phyloP scores from a whole-genome alignment of 1,284 basidiomycete genomes.

The Pseudozyma sp. region DNA sequence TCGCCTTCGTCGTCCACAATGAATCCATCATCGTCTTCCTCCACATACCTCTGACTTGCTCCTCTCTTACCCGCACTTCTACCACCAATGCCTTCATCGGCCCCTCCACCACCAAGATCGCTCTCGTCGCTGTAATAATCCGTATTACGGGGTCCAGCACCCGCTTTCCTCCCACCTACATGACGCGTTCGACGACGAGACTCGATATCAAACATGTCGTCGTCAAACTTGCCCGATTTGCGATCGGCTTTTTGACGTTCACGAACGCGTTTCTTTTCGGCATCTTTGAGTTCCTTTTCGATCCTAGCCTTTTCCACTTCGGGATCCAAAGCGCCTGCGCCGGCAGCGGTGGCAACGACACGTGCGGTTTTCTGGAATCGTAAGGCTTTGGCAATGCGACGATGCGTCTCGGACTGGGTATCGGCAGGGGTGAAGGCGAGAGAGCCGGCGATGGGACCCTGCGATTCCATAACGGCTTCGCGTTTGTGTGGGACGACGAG shows the following conservation, averaged over 20 bases:
- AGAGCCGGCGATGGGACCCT: slow-evolving; percentile 83
- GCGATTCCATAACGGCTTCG: slow-evolving; percentile 84
- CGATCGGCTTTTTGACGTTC: slow-evolving; percentile 54
- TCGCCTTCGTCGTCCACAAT: slow-evolving; percentile 61
- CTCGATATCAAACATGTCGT: slow-evolving; percentile 58
- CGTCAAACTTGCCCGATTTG: slow-evolving; percentile 51
- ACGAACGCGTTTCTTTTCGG: slow-evolving; percentile 61
- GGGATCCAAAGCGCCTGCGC: slow-evolving; percentile 68
- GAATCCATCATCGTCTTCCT: slow-evolving; percentile 65
- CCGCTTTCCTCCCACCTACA: slow-evolving; percentile 39
- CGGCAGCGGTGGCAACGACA: slow-evolving; percentile 71
- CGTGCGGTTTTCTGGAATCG: slow-evolving; percentile 80
- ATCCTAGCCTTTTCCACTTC: slow-evolving; percentile 75
- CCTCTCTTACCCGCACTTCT: slow-evolving; percentile 37
- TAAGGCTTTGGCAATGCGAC: slow-evolving; percentile 86
- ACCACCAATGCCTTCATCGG: slow-evolving; percentile 26
- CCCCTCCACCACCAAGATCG: slow-evolving; percentile 45
- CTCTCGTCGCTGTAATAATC: slow-evolving; percentile 64
- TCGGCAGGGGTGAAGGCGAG: slow-evolving; percentile 86
- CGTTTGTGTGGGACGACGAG: slow-evolving; percentile 89
- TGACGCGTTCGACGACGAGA: slow-evolving; percentile 31
- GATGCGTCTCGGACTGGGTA: slow-evolving; percentile 89
- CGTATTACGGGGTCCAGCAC: slow-evolving; percentile 48
- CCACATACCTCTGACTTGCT: slow-evolving; percentile 44
- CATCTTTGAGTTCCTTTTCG: slow-evolving; percentile 63